Base-by-base conservation (phyloP, 2,329 filamentous ascomycete genomes). In the Tympanopsis confertula region DNA sequence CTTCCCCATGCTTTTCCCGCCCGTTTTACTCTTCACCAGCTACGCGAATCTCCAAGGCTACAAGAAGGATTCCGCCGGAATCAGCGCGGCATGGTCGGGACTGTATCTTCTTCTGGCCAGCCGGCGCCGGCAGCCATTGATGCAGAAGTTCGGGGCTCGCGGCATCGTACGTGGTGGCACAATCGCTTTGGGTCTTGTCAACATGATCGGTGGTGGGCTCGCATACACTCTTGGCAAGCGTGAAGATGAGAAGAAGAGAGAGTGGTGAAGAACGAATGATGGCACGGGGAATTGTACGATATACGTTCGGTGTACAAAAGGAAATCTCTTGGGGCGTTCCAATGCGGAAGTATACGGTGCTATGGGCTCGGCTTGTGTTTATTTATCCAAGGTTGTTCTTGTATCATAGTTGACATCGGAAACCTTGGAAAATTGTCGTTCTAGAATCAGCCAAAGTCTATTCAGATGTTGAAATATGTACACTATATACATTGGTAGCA, bases 41-140 rank as follows among this genome's bases (percentile, higher is more conserved):
- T 78, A 77, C 56, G 64, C 74, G 48, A 74, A 74, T 52, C 63
- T 78, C 5, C 69, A 71, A 15, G 72, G 72, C 41, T 74, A 69
- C 57, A 66, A 65, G 42, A 71, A 68, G 37, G 71, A 73, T 50
- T 64, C 63, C 40, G 73, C 71, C 2, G 73, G 70, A 37, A 56
- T 76, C 40, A 63, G 68, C 0, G 68, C 68, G 38, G 70, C 72
- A 13, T 70, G 69, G 57, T 72, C 68, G 33, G 72, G 71, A 20
- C 59, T 75, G 13, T 78, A 78, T 51, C 65, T 67, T 3, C 55
- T 77, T 26, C 57, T 76, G 36, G 70, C 72, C 1, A 52, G 72
- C 42, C 66, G 72, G 3, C 55, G 64, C 32, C 56, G 67, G 15
- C 61, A 63, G 46, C 43, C 52, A 29, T 37, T 57, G n/a, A 48